These are phyloP conservation scores for Chytriomyces sp. DNA, from an alignment of 192 early-diverging fungal genomes.

Conservation along the genomic window DNA sequence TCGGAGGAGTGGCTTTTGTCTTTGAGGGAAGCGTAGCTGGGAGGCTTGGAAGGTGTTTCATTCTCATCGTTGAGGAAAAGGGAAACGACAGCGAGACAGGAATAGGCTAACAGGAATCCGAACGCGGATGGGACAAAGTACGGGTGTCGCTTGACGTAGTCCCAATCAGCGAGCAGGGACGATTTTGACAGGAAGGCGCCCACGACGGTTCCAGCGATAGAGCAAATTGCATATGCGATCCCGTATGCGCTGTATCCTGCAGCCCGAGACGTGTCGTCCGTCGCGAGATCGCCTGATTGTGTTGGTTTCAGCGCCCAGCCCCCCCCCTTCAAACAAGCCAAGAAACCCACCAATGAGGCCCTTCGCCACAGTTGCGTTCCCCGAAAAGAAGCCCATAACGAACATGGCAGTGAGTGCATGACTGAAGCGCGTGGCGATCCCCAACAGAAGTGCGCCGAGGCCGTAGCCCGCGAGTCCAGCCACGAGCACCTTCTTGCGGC, in stretches of 20 bases:
- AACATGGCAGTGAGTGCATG: constrained; percentile 26
- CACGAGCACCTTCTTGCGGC: constrained; percentile 29
- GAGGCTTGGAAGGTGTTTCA: neutral
- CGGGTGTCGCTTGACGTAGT: constrained; percentile 21
- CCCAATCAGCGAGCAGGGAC: neutral
- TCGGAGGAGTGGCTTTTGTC: neutral
- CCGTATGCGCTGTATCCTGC: constrained; percentile 43
- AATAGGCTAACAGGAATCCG: constrained; percentile 31
- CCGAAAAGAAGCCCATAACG: constrained; percentile 37
- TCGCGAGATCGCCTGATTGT: constrained; percentile 21
- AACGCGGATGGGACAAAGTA: constrained; percentile 41
- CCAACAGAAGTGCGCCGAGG: constrained; percentile 32
- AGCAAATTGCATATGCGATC: constrained; percentile 32
- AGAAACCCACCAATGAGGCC: constrained; percentile 36
- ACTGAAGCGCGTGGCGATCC: constrained; percentile 30
- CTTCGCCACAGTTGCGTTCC: constrained; percentile 40
- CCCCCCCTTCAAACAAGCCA: neutral
- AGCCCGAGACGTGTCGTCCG: constrained; percentile 35
- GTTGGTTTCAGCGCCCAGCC: neutral
- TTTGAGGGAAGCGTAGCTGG: neutral
- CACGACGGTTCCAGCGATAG: constrained; percentile 32
- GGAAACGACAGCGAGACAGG: constrained; percentile 15
- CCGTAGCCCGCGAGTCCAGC: constrained; percentile 38
- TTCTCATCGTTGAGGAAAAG: neutral
- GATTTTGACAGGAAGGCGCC: constrained; percentile 38